These are phyloP conservation scores for Dovyalis caffra DNA, from an alignment of 345 rosid genomes.

Conservation along the genomic window DNA sequence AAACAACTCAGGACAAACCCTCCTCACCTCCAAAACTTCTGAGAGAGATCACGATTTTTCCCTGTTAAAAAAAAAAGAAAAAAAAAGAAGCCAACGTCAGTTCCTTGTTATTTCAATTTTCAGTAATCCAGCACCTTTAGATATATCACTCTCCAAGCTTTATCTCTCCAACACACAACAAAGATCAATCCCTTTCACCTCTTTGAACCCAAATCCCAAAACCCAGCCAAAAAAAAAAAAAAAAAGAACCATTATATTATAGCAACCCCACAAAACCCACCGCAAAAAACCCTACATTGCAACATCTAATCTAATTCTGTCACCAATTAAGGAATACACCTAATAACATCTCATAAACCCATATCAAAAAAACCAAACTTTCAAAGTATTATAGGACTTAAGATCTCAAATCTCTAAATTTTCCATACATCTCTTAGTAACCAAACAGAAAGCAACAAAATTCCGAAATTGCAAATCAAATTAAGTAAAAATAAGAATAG, in stretches of 20 bases:
- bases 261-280: background rate
- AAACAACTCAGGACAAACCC: background rate
- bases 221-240: background rate
- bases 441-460: background rate
- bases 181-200: background rate
- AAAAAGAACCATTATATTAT: background rate
- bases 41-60: slow-evolving; percentile 76
- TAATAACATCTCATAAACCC: background rate
- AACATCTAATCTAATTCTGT: background rate
- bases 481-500: background rate
- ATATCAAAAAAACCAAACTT: no score
- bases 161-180: background rate
- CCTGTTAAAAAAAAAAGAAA: slow-evolving; percentile 49
- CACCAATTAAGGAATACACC: background rate
- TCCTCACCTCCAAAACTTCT: slow-evolving; percentile 90
- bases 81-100: no score
- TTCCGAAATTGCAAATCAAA: background rate
- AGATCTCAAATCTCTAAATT: no score
- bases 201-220: background rate
- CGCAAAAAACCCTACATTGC: background rate
- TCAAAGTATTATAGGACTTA: no score
- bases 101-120: background rate
- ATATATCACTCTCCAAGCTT: background rate
- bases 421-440: background rate
- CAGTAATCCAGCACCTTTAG: background rate